These are phyloP conservation scores for Puya raimondii DNA, from an alignment of 176 grass and related monocot genomes.

Conservation along the genomic window DNA sequence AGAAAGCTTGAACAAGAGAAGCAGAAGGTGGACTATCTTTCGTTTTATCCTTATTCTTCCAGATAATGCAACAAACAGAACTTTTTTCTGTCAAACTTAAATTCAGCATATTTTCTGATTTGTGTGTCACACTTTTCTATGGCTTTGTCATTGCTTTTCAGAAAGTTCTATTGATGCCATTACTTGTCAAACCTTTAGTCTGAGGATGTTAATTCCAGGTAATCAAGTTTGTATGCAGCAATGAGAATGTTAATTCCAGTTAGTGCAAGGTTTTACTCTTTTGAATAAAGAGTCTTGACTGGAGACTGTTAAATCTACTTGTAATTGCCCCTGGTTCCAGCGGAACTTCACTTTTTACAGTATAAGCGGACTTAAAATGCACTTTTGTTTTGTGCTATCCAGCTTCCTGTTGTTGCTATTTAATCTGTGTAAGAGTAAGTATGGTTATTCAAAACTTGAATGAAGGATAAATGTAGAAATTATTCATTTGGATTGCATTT, in stretches of 20 bases:
- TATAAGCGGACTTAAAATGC: not conserved
- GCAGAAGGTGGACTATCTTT: slow-evolving; percentile 27
- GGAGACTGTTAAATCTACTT: not conserved
- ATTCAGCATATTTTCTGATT: not conserved
- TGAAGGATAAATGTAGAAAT: not conserved
- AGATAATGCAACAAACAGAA: not conserved
- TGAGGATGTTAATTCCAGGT: too few relatives aligned
- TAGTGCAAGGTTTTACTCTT: not conserved
- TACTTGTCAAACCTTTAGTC: too few relatives aligned
- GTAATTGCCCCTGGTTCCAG: not conserved
- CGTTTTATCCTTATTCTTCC: not conserved
- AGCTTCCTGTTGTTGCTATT: not conserved
- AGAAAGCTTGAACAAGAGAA: slow-evolving; percentile 55
- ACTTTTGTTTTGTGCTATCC: not conserved
- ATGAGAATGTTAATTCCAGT: not conserved
- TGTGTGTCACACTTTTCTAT: not conserved
- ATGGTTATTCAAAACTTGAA: not conserved
- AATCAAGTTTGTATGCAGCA: too few relatives aligned
- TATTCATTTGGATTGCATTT: slow-evolving; percentile 2
- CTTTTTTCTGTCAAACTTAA: not conserved
- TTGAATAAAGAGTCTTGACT: not conserved
- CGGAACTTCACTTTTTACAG: not conserved
- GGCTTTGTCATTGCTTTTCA: not conserved
- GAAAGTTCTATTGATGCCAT: not conserved
- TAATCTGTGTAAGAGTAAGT: not conserved